Evolutionary conservation across 164 flowering plant genomes (phyloP).

Genomic region (Cinnamomum chago): DNA sequence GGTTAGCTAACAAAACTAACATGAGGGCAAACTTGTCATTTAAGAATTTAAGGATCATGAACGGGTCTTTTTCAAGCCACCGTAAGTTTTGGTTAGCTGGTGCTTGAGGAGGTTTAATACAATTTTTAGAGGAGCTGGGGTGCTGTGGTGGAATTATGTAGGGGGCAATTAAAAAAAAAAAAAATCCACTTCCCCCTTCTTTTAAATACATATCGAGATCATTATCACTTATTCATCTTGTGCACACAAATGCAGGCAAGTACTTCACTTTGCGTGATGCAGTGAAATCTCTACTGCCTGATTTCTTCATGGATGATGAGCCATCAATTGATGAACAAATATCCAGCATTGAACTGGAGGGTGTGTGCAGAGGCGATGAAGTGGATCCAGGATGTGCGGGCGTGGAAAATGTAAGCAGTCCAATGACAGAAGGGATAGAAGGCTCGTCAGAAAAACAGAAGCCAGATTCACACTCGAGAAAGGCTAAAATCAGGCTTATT

Average conservation of each 20-base stretch:
- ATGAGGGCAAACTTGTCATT: too few species aligned
- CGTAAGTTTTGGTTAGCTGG: too few species aligned
- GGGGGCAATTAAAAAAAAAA: too few species aligned
- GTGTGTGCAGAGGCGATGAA: conserved; percentile 19
- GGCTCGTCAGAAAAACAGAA: conserved; percentile 16
- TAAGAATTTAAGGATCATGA: too few species aligned
- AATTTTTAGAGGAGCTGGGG: too few species aligned
- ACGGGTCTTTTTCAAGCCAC: too few species aligned
- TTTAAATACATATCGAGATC: neutral
- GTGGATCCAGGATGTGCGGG: conserved; percentile 1
- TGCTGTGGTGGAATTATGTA: too few species aligned
- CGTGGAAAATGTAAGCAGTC: conserved; percentile 24
- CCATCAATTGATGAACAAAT: conserved; percentile 25
- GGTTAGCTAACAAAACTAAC: too few species aligned
- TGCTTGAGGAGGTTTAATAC: too few species aligned
- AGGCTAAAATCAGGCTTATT: conserved; percentile 56
- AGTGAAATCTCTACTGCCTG: conserved; percentile 60
- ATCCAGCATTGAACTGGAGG: conserved; percentile 25
- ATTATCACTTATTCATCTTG: neutral
- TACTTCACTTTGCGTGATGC: conserved; percentile 68
- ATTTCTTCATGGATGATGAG: conserved; percentile 36
- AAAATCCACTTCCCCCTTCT: too few species aligned
- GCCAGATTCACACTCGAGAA: conserved; percentile 10
- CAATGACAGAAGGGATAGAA: conserved; percentile 13
- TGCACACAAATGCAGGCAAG: conserved; percentile 48